Conservation (phyloP, 495 filamentous ascomycete species). For the Pyrenula aspistea region DNA sequence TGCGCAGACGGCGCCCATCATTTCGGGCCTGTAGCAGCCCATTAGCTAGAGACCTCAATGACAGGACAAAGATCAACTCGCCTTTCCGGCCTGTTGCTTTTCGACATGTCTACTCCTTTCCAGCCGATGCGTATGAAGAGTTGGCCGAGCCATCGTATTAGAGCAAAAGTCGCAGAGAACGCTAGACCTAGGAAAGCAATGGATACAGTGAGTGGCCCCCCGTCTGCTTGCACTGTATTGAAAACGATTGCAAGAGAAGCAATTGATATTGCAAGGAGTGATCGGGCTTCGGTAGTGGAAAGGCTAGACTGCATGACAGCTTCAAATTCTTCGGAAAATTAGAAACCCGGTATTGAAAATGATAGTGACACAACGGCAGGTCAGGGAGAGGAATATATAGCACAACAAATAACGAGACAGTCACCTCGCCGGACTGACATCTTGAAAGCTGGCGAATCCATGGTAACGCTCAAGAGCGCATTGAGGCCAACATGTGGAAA, state of each 20-base stretch:
- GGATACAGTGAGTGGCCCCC: constrained; percentile 79
- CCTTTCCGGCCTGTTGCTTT: constrained; percentile 64
- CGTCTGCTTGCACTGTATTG: constrained; percentile 75
- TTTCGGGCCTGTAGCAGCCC: constrained; percentile 57
- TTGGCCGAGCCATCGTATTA: constrained; percentile 91
- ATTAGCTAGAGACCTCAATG: constrained; percentile 7
- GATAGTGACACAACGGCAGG: background rate
- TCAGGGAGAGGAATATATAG: background rate
- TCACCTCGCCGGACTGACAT: background rate
- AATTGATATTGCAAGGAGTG: constrained; percentile 54
- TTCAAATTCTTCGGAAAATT: background rate
- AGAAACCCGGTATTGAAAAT: background rate
- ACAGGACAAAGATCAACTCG: constrained; percentile 22
- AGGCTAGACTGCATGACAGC: constrained; percentile 28
- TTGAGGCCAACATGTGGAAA: background rate
- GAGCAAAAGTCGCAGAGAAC: constrained; percentile 64
- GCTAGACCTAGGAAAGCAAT: constrained; percentile 76
- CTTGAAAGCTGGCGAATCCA: background rate
- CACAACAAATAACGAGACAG: too few relatives aligned
- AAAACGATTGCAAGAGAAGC: constrained; percentile 62
- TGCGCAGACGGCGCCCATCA: constrained; percentile 94
- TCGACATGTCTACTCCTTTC: constrained; percentile 85
- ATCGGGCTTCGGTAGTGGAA: constrained; percentile 54
- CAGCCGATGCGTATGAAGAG: constrained; percentile 80
- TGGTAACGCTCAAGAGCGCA: background rate